Percentiles rank a stretch among this genome's conserved stretches.
Conservation (phyloP, 805 yeast genomes). For the Soucietia sequanensis region DNA sequence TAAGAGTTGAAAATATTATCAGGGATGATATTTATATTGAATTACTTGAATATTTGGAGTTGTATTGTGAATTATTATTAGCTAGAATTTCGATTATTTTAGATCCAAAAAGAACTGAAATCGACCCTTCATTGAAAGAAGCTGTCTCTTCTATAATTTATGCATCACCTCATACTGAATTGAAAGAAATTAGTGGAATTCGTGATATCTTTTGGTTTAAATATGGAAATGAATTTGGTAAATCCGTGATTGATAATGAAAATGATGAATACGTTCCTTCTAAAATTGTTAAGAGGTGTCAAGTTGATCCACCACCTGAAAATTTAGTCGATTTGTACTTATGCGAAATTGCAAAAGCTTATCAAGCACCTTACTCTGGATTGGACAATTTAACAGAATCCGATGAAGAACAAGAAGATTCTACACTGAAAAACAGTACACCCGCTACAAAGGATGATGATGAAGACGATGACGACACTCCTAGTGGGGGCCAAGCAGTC, state of each 20-base stretch:
- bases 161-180: slow-evolving; percentile 70
- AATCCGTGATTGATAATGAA: slow-evolving; percentile 50
- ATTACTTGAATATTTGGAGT: slow-evolving; percentile 71
- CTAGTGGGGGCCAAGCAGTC: slow-evolving; percentile 18
- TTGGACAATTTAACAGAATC: slow-evolving; percentile 27
- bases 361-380: slow-evolving; percentile 71
- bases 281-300: slow-evolving; percentile 62
- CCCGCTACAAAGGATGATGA: slow-evolving; percentile 20
- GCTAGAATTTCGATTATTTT: slow-evolving; percentile 70
- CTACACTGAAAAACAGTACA: slow-evolving; percentile 2
- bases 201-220: slow-evolving; percentile 61
- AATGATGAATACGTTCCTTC: slow-evolving; percentile 56
- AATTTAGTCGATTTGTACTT: slow-evolving; percentile 68
- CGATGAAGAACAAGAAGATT: slow-evolving; percentile 18
- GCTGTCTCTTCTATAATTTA: slow-evolving; percentile 70
- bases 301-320: slow-evolving; percentile 63
- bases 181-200: slow-evolving; percentile 64
- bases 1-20: slow-evolving; percentile 80
- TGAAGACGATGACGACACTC: slow-evolving; percentile 30
- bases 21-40: slow-evolving; percentile 81
- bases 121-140: slow-evolving; percentile 67
- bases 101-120: slow-evolving; percentile 35
- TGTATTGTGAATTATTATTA: slow-evolving; percentile 75
- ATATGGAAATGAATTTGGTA: slow-evolving; percentile 68
- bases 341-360: slow-evolving; percentile 77